These are phyloP conservation scores for Calonectria pseudoreteaudii DNA, from an alignment of 2,329 filamentous ascomycete species.

Conservation along the genomic window DNA sequence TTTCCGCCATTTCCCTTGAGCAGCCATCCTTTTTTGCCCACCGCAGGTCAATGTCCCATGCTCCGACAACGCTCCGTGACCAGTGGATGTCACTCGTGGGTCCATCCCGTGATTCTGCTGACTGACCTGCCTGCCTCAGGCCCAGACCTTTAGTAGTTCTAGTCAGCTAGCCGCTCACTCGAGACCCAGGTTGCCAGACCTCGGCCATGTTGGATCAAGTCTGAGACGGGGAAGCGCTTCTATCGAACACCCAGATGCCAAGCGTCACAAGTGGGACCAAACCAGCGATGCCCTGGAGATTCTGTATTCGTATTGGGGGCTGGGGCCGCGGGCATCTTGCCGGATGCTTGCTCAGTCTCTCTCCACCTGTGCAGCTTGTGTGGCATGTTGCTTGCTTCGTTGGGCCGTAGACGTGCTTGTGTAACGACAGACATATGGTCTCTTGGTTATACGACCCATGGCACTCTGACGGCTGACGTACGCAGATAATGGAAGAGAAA, in stretches of 20 bases:
- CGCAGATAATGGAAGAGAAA: background rate
- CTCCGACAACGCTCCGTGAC: constrained; percentile 13
- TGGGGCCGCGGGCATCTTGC: background rate
- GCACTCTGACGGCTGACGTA: constrained; percentile 3
- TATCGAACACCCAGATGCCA: constrained; percentile 1
- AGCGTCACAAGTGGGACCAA: background rate
- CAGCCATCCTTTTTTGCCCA: background rate
- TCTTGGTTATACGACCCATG: background rate
- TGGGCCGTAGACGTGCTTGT: background rate
- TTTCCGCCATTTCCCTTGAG: constrained; percentile 6
- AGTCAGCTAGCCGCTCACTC: background rate
- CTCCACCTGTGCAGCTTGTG: background rate
- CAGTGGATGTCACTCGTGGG: constrained; percentile 28
- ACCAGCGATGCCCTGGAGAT: background rate
- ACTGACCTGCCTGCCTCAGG: constrained; percentile 7
- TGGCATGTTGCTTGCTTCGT: constrained; percentile 17
- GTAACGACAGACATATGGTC: constrained; percentile 12
- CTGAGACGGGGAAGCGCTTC: background rate
- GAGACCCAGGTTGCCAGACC: background rate
- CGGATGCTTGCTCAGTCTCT: background rate
- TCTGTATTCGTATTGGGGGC: constrained; percentile 26
- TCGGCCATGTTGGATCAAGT: background rate
- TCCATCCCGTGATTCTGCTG: constrained; percentile 25
- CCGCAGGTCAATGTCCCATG: background rate
- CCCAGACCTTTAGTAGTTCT: background rate